Evolutionary conservation across 106 monocot genomes (phyloP).

Genomic region (Alisma plantagoaquatica): DNA sequence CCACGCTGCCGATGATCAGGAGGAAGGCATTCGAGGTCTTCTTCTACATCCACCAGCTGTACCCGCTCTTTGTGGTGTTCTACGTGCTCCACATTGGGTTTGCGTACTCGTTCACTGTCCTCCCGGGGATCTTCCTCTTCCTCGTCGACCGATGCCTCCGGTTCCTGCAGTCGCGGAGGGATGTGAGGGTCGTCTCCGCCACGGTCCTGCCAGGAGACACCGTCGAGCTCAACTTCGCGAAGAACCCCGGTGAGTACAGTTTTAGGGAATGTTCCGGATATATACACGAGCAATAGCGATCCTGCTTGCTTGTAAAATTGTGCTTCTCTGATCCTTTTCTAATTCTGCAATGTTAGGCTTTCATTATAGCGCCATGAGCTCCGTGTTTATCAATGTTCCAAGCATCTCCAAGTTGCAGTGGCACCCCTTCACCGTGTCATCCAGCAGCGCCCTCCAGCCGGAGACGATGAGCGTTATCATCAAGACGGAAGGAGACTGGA

Average conservation of each 20-base stretch:
- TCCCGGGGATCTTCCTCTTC: conserved; percentile 80
- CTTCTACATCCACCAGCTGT: conserved; percentile 84
- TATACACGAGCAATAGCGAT: no score
- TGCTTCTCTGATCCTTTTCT: no score
- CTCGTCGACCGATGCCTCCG: conserved; percentile 68
- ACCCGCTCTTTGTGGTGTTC: conserved; percentile 65
- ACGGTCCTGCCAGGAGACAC: conserved; percentile 62
- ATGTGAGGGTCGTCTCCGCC: conserved; percentile 54
- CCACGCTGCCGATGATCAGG: conserved; percentile 51
- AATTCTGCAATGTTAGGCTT: no score
- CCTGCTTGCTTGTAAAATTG: no score
- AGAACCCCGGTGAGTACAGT: conserved; percentile 41
- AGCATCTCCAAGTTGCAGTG: conserved; percentile 53
- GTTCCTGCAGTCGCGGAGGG: conserved; percentile 52
- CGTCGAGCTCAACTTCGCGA: conserved; percentile 77
- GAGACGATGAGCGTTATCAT: conserved; percentile 53
- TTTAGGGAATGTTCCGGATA: no score
- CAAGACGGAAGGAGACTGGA: conserved; percentile 85
- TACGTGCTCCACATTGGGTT: conserved; percentile 52
- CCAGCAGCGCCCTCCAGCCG: conserved; percentile 53
- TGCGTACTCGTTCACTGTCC: conserved; percentile 28
- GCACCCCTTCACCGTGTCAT: conserved; percentile 71
- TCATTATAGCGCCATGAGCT: no score
- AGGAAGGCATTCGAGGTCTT: conserved; percentile 81
- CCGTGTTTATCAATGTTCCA: conserved; percentile 68